Conservation (phyloP, 495 filamentous ascomycete genomes). For the Aspergillus cavernicola region DNA sequence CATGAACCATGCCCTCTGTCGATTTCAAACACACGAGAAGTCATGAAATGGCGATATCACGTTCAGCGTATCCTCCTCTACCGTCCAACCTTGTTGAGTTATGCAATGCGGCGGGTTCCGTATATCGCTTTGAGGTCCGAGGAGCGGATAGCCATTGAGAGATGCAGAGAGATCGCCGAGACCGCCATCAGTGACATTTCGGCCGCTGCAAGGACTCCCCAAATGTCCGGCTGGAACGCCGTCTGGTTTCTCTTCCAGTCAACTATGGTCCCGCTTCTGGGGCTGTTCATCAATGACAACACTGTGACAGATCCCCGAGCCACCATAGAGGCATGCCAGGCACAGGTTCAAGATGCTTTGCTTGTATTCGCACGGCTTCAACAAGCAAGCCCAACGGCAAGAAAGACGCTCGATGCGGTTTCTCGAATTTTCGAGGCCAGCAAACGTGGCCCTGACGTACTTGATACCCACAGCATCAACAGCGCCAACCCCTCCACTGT, state of each 20-base stretch:
- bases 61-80: constrained; percentile 79
- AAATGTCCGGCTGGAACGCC: constrained; percentile 77
- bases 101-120: constrained; percentile 62
- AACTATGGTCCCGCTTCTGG: constrained; percentile 71
- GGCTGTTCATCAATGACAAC: constrained; percentile 62
- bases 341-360: constrained; percentile 65
- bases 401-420: constrained; percentile 64
- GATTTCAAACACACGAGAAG: constrained; percentile 62
- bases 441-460: constrained; percentile 27
- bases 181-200: constrained; percentile 69
- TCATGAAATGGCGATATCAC: constrained; percentile 81
- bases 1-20: constrained; percentile 68
- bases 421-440: constrained; percentile 65
- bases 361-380: constrained; percentile 65
- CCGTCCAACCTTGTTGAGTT: constrained; percentile 66
- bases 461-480: constrained; percentile 11
- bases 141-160: constrained; percentile 65
- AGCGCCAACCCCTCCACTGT: constrained; percentile 13
- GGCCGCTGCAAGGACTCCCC: constrained; percentile 62
- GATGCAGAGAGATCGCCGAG: constrained; percentile 65
- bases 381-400: constrained; percentile 67
- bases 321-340: constrained; percentile 42
- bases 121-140: constrained; percentile 56
- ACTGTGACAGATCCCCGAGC: constrained; percentile 51
- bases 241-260: constrained; percentile 83